Conservation (phyloP, 768 basidiomycete species). For the Hygrophoropsis aurantiaca region DNA sequence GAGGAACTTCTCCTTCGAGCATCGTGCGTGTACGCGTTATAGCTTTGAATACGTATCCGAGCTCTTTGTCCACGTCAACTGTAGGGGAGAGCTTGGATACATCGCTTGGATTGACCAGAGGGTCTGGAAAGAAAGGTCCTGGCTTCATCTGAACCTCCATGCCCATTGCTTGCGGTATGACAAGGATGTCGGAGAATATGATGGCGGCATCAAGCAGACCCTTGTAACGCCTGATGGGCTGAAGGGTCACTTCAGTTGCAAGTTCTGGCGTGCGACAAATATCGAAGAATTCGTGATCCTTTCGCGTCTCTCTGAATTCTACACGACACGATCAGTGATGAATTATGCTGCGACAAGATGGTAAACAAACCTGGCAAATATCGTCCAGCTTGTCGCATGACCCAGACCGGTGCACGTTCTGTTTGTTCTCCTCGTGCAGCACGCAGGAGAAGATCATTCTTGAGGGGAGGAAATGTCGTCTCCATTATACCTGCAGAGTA, state of each 20-base stretch:
- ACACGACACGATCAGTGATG: constrained; percentile 5
- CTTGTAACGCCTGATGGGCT: constrained; percentile 87
- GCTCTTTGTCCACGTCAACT: constrained; percentile 80
- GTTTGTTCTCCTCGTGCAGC: constrained; percentile 88
- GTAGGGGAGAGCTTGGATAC: constrained; percentile 54
- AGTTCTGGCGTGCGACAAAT: constrained; percentile 90
- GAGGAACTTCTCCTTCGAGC: constrained; percentile 84
- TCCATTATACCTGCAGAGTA: constrained; percentile 27
- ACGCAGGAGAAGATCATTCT: constrained; percentile 87
- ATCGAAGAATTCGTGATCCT: constrained; percentile 91
- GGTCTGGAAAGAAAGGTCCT: constrained; percentile 84
- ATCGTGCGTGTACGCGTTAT: constrained; percentile 81
- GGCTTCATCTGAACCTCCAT: constrained; percentile 95
- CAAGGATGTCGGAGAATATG: constrained; percentile 98
- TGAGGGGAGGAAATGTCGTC: constrained; percentile 63
- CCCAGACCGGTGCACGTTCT: constrained; percentile 95
- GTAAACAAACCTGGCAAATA: constrained; percentile 79
- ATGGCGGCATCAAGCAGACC: constrained; percentile 93
- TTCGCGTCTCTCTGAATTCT: constrained; percentile 91
- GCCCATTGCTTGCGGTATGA: constrained; percentile 96
- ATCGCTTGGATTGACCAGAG: constrained; percentile 77
- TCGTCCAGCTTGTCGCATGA: constrained; percentile 96
- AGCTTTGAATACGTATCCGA: constrained; percentile 92
- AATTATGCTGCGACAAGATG: not conserved
- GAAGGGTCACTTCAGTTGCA: constrained; percentile 86